Conservation (phyloP, 1,284 basidiomycete species). For the Ustilago shanxiensis region DNA sequence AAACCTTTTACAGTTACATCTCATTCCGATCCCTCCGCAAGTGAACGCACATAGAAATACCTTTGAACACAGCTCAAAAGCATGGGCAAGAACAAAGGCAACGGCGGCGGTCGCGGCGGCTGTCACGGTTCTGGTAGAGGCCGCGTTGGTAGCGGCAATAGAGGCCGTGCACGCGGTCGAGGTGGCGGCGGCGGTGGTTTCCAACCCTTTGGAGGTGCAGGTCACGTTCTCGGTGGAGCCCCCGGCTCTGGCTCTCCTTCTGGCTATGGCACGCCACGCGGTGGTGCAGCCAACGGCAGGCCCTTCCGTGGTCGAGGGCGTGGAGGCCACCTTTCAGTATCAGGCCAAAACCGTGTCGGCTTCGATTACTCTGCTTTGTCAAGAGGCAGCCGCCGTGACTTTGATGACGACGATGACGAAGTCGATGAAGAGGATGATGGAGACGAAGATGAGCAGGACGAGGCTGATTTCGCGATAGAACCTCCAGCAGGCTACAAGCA, state of each 20-base stretch:
- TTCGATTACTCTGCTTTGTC: slow-evolving; percentile 49
- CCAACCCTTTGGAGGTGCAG: slow-evolving; percentile 32
- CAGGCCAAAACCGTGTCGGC: slow-evolving; percentile 49
- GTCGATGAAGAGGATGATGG: slow-evolving; percentile 23
- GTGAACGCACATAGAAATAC: background rate
- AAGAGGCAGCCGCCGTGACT: slow-evolving; percentile 16
- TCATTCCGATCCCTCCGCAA: background rate
- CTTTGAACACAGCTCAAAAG: background rate
- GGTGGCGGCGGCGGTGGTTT: slow-evolving; percentile 35
- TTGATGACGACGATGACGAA: slow-evolving; percentile 21
- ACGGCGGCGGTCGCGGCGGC: slow-evolving; percentile 20
- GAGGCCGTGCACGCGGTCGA: slow-evolving; percentile 23
- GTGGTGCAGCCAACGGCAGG: slow-evolving; percentile 24
- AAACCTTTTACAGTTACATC: background rate
- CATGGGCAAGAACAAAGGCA: slow-evolving; percentile 42
- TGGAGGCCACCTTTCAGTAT: slow-evolving; percentile 41
- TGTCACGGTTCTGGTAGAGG: slow-evolving; percentile 5
- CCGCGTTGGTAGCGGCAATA: slow-evolving; percentile 12
- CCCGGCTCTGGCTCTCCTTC: slow-evolving; percentile 12
- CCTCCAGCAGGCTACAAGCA: slow-evolving; percentile 40
- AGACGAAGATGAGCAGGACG: slow-evolving; percentile 14
- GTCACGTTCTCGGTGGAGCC: slow-evolving; percentile 24
- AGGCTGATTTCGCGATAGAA: slow-evolving; percentile 37
- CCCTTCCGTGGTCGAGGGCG: slow-evolving; percentile 39
- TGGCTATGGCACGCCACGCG: slow-evolving; percentile 31